Evolutionary conservation across 1,284 basidiomycete genomes (phyloP).

Genomic region (Cystobasidiaceae sp.): DNA sequence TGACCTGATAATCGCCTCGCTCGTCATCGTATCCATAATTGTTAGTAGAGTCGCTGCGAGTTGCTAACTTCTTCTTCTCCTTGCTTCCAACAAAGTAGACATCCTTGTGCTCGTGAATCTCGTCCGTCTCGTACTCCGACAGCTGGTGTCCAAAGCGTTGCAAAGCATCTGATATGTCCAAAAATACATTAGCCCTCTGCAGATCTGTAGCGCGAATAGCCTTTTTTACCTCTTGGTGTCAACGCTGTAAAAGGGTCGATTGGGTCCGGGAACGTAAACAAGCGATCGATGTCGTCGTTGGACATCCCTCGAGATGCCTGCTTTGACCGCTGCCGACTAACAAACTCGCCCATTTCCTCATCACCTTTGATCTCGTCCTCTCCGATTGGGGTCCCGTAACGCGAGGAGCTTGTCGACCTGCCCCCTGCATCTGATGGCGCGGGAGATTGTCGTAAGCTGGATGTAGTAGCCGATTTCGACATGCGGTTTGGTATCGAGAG

Average conservation of each 20-base stretch:
- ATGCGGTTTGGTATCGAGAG: slow-evolving; percentile 39
- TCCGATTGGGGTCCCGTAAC: slow-evolving; percentile 37
- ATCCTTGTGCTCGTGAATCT: slow-evolving; percentile 78
- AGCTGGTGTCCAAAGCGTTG: slow-evolving; percentile 49
- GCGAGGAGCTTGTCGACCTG: slow-evolving; percentile 35
- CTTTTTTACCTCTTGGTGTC: slow-evolving; percentile 63
- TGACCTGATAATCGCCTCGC: slow-evolving; percentile 89
- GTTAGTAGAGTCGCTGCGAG: slow-evolving; percentile 66
- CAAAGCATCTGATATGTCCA: slow-evolving; percentile 43
- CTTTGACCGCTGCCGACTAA: slow-evolving; percentile 80
- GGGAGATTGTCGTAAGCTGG: slow-evolving; percentile 27
- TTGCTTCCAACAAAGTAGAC: slow-evolving; percentile 79
- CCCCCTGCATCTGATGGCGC: slow-evolving; percentile 30
- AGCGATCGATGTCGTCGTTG: slow-evolving; percentile 78
- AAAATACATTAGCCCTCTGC: slow-evolving; percentile 56
- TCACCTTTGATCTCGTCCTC: slow-evolving; percentile 90
- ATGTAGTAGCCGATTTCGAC: slow-evolving; percentile 36
- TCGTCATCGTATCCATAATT: slow-evolving; percentile 98
- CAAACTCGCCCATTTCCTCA: slow-evolving; percentile 94
- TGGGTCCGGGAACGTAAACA: slow-evolving; percentile 89
- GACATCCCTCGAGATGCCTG: slow-evolving; percentile 71
- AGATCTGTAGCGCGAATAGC: slow-evolving; percentile 26
- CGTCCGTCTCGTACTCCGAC: slow-evolving; percentile 70
- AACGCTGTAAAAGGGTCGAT: slow-evolving; percentile 63
- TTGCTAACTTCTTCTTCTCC: slow-evolving; percentile 73